Evolutionary conservation across 495 filamentous ascomycete species (phyloP).

Genomic region (Durotheca rogersii): DNA sequence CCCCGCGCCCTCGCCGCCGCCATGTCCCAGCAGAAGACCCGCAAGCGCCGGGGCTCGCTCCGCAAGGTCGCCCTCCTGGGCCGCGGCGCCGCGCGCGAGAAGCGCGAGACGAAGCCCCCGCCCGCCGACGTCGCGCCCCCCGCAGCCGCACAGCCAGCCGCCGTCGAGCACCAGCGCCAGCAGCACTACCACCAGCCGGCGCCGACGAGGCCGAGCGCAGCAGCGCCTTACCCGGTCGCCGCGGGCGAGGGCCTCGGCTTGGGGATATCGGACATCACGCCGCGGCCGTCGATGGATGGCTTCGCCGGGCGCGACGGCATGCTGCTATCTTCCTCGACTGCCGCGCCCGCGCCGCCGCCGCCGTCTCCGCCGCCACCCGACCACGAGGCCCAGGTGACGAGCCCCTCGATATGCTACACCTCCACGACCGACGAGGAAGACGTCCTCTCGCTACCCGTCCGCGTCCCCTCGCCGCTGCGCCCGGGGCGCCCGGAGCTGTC

Average conservation of each 20-base stretch:
- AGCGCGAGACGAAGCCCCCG: conserved; percentile 47
- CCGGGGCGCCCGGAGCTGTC: conserved; percentile 53
- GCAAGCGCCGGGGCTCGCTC: conserved; percentile 74
- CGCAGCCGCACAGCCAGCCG: conserved; percentile 19
- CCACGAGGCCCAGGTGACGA: conserved; percentile 44
- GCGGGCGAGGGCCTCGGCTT: conserved; percentile 39
- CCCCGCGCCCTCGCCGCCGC: conserved; percentile 45
- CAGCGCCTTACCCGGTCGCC: conserved; percentile 5
- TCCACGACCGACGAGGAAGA: conserved; percentile 83
- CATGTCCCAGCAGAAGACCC: conserved; percentile 67
- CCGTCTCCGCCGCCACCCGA: conserved; percentile 8
- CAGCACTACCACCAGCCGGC: too few relatives aligned
- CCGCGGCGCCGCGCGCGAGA: conserved; percentile 62
- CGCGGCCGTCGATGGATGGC: conserved; percentile 49
- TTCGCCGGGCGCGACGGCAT: conserved; percentile 34
- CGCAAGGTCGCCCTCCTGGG: conserved; percentile 78
- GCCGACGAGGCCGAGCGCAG: too few relatives aligned
- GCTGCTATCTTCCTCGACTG: conserved; percentile 36
- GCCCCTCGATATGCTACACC: conserved; percentile 62
- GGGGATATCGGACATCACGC: conserved; percentile 51
- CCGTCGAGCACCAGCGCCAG: too few relatives aligned
- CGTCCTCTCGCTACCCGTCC: conserved; percentile 43
- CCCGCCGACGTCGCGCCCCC: conserved; percentile 45
- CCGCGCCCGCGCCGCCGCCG: not conserved
- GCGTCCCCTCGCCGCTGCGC: conserved; percentile 35